Conservation (phyloP, 2,329 filamentous ascomycete species). For the Exutisphaerella laricina region DNA sequence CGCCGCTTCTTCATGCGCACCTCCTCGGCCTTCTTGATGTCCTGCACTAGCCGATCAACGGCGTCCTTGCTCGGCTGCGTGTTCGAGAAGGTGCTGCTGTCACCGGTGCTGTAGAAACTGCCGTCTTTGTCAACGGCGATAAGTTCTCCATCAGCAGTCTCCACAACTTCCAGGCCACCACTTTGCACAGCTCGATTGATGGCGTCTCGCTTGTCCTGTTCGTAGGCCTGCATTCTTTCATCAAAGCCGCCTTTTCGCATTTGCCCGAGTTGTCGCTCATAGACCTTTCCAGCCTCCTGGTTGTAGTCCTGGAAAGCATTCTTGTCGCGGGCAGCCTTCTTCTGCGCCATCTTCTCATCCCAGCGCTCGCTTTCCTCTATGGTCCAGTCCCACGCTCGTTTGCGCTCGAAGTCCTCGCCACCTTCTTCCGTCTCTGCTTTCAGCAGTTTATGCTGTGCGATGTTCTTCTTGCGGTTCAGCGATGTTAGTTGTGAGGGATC, state of each 20-base stretch:
- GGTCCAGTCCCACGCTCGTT: slow-evolving; percentile 98
- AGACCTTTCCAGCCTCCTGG: slow-evolving; percentile 83
- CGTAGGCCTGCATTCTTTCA: slow-evolving; percentile 65
- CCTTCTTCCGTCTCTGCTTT: slow-evolving; percentile 83
- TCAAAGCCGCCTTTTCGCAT: slow-evolving; percentile 49
- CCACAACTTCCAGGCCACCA: slow-evolving; percentile 85
- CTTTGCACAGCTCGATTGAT: slow-evolving; percentile 78
- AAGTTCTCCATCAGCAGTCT: slow-evolving; percentile 90
- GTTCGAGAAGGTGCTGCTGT: slow-evolving; percentile 69
- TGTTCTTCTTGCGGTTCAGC: slow-evolving; percentile 77
- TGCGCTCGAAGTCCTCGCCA: slow-evolving; percentile 92
- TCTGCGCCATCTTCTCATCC: slow-evolving; percentile 87
- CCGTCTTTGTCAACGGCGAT: slow-evolving; percentile 91
- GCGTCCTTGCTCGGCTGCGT: slow-evolving; percentile 84
- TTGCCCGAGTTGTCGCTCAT: slow-evolving; percentile 81
- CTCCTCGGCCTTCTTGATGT: slow-evolving; percentile 85
- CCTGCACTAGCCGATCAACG: slow-evolving; percentile 78
- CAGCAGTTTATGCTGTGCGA: slow-evolving; percentile 85
- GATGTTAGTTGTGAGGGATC: slow-evolving; percentile 72
- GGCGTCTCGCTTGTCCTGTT: slow-evolving; percentile 75
- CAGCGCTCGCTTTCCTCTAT: slow-evolving; percentile 88
- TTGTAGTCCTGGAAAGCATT: slow-evolving; percentile 87
- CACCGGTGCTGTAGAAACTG: slow-evolving; percentile 81
- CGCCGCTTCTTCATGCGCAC: slow-evolving; percentile 76
- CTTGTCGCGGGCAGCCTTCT: slow-evolving; percentile 71